Evolutionary conservation across 1,284 basidiomycete species (phyloP).

Genomic region (Ustilago loliicola): DNA sequence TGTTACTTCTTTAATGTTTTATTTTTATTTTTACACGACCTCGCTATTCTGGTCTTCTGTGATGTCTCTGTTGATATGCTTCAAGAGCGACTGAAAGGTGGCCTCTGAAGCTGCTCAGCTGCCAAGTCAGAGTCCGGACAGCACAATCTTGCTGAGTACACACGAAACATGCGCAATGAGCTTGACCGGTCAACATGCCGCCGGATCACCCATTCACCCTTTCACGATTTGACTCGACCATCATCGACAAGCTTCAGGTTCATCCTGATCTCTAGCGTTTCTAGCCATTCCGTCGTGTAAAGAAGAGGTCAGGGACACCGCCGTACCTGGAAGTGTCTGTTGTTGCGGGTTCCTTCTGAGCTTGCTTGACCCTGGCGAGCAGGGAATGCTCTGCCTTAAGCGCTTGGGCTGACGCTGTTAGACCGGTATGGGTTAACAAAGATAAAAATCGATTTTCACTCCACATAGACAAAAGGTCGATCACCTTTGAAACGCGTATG

Average conservation of each 20-base stretch:
- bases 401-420: too few relatives aligned
- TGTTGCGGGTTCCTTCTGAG: too few relatives aligned
- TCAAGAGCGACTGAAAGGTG: not conserved
- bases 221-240: not conserved
- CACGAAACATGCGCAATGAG: not conserved
- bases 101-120: too few relatives aligned
- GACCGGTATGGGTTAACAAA: not conserved
- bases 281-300: too few relatives aligned
- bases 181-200: not conserved
- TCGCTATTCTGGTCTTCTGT: not conserved
- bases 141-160: too few relatives aligned
- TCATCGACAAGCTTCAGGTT: too few relatives aligned
- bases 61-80: not conserved
- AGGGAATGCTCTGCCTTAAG: too few relatives aligned
- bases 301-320: too few relatives aligned
- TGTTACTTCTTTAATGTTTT: not conserved
- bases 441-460: not conserved
- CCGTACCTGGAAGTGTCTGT: too few relatives aligned
- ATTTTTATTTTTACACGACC: not conserved
- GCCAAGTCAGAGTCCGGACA: too few relatives aligned
- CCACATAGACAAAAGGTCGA: constrained; percentile 25
- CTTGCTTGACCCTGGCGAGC: too few relatives aligned
- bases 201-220: not conserved
- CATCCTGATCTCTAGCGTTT: too few relatives aligned
- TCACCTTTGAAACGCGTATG: constrained; percentile 37